A percentile compares a stretch with the other conserved stretches of the same genome.
phyloP scores from a whole-genome alignment of 768 basidiomycete genomes.

The Pulveroboletus sp. region DNA sequence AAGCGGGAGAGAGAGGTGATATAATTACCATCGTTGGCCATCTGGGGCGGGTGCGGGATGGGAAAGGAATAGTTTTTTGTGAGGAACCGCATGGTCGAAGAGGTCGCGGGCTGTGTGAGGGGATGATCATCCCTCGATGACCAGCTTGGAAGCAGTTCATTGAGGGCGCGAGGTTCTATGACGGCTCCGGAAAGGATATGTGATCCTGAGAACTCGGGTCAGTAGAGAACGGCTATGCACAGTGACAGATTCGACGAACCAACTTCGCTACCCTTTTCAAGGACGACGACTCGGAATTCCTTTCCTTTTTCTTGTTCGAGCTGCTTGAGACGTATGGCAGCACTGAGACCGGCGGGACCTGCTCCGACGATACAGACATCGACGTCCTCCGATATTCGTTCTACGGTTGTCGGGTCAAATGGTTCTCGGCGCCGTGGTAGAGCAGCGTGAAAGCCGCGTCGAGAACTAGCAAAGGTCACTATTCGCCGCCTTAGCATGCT shows the following conservation, averaged over 20 bases:
- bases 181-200: slow-evolving; percentile 97
- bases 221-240: not conserved
- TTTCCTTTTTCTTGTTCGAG: slow-evolving; percentile 76
- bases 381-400: slow-evolving; percentile 86
- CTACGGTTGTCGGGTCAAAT: slow-evolving; percentile 60
- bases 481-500: slow-evolving; percentile 10
- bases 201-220: slow-evolving; percentile 54
- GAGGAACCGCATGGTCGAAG: slow-evolving; percentile 83
- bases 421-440: slow-evolving; percentile 25
- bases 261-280: slow-evolving; percentile 93
- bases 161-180: slow-evolving; percentile 86
- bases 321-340: slow-evolving; percentile 95
- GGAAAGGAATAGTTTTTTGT: slow-evolving; percentile 68
- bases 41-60: slow-evolving; percentile 95
- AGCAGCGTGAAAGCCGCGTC: slow-evolving; percentile 19
- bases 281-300: slow-evolving; percentile 86
- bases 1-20: slow-evolving; percentile 87
- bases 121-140: slow-evolving; percentile 64
- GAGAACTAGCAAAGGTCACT: not conserved
- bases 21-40: slow-evolving; percentile 93
- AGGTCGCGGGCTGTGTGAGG: slow-evolving; percentile 73
- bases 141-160: slow-evolving; percentile 92
- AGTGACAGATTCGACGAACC: slow-evolving; percentile 48
- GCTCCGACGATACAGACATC: slow-evolving; percentile 98
- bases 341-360: slow-evolving; percentile 92